Evolutionary conservation across 176 grass and related monocot genomes (phyloP).

Genomic region (Carex littledalei): DNA sequence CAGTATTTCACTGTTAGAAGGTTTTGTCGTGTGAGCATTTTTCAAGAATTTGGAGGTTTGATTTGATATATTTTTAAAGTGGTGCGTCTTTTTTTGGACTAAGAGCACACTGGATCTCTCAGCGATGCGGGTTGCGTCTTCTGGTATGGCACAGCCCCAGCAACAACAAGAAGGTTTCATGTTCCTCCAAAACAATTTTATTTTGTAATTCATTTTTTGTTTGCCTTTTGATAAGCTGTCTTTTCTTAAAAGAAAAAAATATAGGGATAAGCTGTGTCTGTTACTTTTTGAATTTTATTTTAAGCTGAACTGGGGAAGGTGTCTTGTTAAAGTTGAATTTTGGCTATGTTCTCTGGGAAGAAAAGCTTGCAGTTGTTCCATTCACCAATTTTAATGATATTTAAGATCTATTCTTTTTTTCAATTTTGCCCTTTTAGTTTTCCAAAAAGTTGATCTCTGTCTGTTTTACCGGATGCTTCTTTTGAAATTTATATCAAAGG

Average conservation of each 20-base stretch:
- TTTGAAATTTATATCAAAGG: background rate
- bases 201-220: no score
- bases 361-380: no score
- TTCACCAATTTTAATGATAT: background rate
- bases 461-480: background rate
- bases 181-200: background rate
- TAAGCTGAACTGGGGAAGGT: background rate
- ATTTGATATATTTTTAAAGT: slow-evolving; percentile 13
- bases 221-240: background rate
- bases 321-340: background rate
- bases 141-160: slow-evolving; percentile 9
- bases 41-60: slow-evolving; percentile 12
- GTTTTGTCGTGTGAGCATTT: background rate
- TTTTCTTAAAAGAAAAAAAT: no score
- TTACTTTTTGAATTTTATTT: background rate
- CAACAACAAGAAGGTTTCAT: slow-evolving; percentile 23
- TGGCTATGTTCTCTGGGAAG: no score
- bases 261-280: no score
- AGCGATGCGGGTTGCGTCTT: slow-evolving; percentile 14
- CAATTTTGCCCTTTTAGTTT: slow-evolving; percentile 5
- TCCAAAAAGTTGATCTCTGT: background rate
- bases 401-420: background rate
- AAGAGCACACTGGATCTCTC: slow-evolving; percentile 18
- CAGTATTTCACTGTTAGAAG: background rate
- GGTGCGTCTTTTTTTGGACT: background rate